Evolutionary conservation across 2,329 filamentous ascomycete species (phyloP).

Genomic region (Penicillium sp.): DNA sequence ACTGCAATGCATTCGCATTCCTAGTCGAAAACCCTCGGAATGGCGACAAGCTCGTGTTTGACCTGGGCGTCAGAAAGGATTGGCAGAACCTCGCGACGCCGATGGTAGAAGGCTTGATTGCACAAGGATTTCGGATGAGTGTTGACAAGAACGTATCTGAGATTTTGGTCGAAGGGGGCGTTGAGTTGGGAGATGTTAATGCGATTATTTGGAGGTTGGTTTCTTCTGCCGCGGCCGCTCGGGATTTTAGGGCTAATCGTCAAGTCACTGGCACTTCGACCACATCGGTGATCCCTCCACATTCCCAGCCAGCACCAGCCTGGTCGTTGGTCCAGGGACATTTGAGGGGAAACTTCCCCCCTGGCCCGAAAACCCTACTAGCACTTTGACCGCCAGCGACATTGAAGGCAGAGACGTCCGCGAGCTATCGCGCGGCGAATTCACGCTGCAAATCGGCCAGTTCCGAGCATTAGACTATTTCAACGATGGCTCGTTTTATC

Average conservation of each 20-base stretch:
- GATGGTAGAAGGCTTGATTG: slow-evolving; percentile 2
- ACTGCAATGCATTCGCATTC: slow-evolving; percentile 28
- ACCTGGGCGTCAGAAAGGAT: slow-evolving; percentile 30
- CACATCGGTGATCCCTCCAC: slow-evolving; percentile 42
- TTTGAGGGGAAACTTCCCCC: slow-evolving; percentile 32
- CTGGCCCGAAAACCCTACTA: slow-evolving; percentile 24
- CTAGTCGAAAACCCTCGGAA: slow-evolving; percentile 43
- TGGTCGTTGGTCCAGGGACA: slow-evolving; percentile 48
- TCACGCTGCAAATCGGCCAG: slow-evolving; percentile 17
- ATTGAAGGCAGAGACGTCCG: neutral
- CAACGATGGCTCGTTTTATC: slow-evolving; percentile 27
- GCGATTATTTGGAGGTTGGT: slow-evolving; percentile 17
- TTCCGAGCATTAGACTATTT: slow-evolving; percentile 27
- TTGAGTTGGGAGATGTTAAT: slow-evolving; percentile 10
- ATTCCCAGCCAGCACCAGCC: slow-evolving; percentile 40
- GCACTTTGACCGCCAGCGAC: neutral
- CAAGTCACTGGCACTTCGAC: slow-evolving; percentile 35
- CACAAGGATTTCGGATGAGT: neutral
- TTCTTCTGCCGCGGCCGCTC: neutral
- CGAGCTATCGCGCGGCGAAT: slow-evolving; percentile 26
- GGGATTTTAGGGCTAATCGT: neutral
- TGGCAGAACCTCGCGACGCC: slow-evolving; percentile 13
- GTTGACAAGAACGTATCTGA: slow-evolving; percentile 18
- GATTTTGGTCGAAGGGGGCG: slow-evolving; percentile 18
- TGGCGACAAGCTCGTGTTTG: slow-evolving; percentile 30